These are phyloP conservation scores for Acorus calamus DNA, from an alignment of 106 monocot species.

Conservation along the genomic window DNA sequence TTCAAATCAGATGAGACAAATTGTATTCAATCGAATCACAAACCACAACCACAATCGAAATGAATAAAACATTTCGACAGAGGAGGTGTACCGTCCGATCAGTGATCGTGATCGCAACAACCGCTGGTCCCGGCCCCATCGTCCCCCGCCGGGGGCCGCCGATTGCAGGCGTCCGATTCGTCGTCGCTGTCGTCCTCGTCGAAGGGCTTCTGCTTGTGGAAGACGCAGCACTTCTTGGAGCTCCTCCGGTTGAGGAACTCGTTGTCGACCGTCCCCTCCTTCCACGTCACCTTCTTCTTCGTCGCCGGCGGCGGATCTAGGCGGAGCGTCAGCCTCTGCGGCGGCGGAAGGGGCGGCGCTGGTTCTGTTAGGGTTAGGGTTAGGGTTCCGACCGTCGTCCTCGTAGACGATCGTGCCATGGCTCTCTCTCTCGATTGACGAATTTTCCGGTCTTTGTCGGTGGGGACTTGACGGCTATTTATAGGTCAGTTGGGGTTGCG, in stretches of 20 bases:
- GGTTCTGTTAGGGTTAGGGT: slow-evolving; percentile 28
- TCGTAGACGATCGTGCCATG: slow-evolving; percentile 28
- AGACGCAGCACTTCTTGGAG: slow-evolving; percentile 95
- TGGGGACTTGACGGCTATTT: too few relatives aligned
- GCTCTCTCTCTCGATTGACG: too few relatives aligned
- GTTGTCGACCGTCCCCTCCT: slow-evolving; percentile 95
- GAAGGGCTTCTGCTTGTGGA: slow-evolving; percentile 86
- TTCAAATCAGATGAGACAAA: too few relatives aligned
- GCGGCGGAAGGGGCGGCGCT: slow-evolving; percentile 14
- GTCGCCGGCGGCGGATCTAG: slow-evolving; percentile 20
- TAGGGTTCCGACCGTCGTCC: slow-evolving; percentile 32
- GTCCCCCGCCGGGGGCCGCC: background rate
- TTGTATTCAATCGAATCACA: too few relatives aligned
- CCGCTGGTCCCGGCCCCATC: slow-evolving; percentile 18
- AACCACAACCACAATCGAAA: too few relatives aligned
- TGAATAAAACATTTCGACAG: too few relatives aligned
- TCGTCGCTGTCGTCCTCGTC: slow-evolving; percentile 87
- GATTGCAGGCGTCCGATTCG: slow-evolving; percentile 16
- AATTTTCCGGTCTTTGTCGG: too few relatives aligned
- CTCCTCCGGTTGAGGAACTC: slow-evolving; percentile 78
- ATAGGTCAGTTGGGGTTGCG: too few relatives aligned
- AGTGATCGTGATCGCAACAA: slow-evolving; percentile 24
- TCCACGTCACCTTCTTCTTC: slow-evolving; percentile 95
- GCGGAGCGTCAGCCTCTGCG: slow-evolving; percentile 58
- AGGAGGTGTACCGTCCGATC: too few relatives aligned